These are phyloP conservation scores for Daedaleopsis nitida DNA, from an alignment of 768 basidiomycete species.

Conservation along the genomic window DNA sequence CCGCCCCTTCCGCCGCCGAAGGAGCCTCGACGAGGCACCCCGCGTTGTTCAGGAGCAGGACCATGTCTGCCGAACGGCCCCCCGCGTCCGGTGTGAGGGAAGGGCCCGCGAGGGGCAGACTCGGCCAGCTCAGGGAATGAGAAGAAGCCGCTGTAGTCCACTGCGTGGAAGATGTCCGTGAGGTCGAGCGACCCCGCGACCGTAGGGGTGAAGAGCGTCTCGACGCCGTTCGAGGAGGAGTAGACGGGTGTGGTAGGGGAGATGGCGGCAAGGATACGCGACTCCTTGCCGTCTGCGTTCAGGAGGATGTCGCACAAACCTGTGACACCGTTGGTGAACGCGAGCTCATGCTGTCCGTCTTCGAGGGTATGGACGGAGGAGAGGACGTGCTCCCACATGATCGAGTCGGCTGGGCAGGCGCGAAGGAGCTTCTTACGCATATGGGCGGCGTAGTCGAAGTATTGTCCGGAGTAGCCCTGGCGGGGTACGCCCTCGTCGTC, in stretches of 20 bases:
- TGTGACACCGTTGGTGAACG: not conserved
- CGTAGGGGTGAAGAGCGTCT: constrained; percentile 25
- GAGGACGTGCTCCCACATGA: not conserved
- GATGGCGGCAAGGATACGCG: constrained; percentile 37
- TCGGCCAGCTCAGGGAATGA: no score
- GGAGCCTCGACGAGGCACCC: no score
- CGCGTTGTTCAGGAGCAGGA: no score
- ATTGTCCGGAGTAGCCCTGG: no score
- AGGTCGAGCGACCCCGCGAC: not conserved
- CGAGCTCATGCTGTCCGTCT: not conserved
- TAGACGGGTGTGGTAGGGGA: constrained; percentile 35
- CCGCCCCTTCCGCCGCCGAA: no score
- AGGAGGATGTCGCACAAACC: constrained; percentile 28
- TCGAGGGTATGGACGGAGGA: not conserved
- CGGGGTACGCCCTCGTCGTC: no score
- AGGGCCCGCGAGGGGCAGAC: no score
- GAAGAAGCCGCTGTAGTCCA: no score
- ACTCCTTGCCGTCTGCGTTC: constrained; percentile 45
- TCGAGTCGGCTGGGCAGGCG: not conserved
- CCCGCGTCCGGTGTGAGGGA: no score
- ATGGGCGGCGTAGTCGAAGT: not conserved
- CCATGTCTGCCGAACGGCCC: no score
- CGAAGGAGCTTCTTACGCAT: not conserved
- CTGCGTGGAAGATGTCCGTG: no score
- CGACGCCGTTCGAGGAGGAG: constrained; percentile 30